Evolutionary conservation across 2,329 filamentous ascomycete genomes (phyloP).

Genomic region (Ramularia endophylla): DNA sequence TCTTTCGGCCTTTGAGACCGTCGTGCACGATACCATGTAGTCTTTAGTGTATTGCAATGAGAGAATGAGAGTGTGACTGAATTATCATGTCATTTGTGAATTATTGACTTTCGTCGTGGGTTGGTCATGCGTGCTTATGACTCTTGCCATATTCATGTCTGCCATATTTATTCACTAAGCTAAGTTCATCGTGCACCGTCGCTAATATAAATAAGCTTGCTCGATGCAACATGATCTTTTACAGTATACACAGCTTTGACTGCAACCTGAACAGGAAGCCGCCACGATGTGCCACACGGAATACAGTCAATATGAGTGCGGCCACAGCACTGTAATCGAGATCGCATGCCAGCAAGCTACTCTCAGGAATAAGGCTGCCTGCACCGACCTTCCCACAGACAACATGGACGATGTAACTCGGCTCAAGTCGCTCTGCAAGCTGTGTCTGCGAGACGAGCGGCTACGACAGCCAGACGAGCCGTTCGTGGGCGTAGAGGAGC

Average conservation of each 20-base stretch:
- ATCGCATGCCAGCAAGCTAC: slow-evolving; percentile 4
- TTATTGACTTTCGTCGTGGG: too few species aligned
- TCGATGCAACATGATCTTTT: too few species aligned
- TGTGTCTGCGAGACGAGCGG: slow-evolving; percentile 2
- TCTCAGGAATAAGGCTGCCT: background rate
- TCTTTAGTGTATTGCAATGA: background rate
- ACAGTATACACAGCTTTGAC: too few species aligned
- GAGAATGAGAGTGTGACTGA: slow-evolving; percentile 4
- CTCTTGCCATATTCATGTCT: too few species aligned
- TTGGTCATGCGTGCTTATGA: too few species aligned
- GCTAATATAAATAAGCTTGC: too few species aligned
- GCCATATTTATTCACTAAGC: too few species aligned
- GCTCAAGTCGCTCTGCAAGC: slow-evolving; percentile 1
- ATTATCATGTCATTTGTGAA: too few species aligned
- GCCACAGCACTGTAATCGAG: background rate
- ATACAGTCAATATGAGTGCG: slow-evolving; percentile 6
- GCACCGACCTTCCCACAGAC: slow-evolving; percentile 1
- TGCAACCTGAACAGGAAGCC: too few species aligned
- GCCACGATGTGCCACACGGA: slow-evolving; percentile 10
- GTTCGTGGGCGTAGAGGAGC: slow-evolving; percentile 2
- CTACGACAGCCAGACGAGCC: background rate
- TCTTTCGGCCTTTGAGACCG: background rate
- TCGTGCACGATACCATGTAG: background rate
- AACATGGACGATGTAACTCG: slow-evolving; percentile 2
- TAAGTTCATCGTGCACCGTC: too few species aligned